Conservation (phyloP, 257 asterid species). For the Nicotiana undulata region DNA sequence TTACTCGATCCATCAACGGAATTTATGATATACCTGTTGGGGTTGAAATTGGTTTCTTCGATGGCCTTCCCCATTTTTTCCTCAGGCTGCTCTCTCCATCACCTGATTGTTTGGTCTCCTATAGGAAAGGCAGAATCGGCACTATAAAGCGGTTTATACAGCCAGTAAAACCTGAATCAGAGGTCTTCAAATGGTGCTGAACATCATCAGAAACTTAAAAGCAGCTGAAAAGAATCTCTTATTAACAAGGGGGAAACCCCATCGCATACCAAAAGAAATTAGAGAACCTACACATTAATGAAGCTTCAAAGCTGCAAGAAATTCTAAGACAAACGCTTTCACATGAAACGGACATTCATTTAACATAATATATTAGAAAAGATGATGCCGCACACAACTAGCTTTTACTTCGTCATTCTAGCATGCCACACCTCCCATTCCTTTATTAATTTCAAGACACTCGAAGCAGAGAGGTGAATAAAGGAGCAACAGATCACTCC, state of each 20-base stretch:
- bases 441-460: not conserved
- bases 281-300: not conserved
- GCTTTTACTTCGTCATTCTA: not conserved
- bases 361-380: not conserved
- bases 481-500: not conserved
- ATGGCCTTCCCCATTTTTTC: constrained; percentile 54
- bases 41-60: constrained; percentile 9
- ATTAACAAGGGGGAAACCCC: too few species aligned
- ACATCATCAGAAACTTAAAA: not conserved
- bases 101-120: constrained; percentile 30
- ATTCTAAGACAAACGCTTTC: not conserved
- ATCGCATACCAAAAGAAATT: too few species aligned
- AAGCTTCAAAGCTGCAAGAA: not conserved
- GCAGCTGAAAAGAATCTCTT: not conserved
- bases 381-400: not conserved
- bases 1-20: constrained; percentile 34
- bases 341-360: not conserved
- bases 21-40: constrained; percentile 26
- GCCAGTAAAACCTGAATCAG: too few species aligned
- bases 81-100: constrained; percentile 18
- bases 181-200: not conserved
- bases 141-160: not conserved
- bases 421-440: not conserved
- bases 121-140: constrained; percentile 13
- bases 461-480: not conserved